Percentiles rank a stretch among this genome's conserved stretches.
phyloP scores from a whole-genome alignment of 257 asterid genomes.

The Salvia hispanica region DNA sequence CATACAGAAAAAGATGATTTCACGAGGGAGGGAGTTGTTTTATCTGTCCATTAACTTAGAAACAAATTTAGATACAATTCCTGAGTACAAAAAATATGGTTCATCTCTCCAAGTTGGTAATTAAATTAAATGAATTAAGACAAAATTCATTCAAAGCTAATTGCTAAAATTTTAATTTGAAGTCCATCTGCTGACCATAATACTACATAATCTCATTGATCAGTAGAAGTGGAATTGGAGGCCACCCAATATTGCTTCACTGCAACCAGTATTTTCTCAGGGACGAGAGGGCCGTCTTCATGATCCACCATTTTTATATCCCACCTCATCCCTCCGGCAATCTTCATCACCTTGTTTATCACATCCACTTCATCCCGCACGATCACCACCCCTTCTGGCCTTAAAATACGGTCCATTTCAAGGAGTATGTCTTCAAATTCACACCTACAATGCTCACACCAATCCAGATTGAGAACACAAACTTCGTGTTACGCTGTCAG shows the following conservation, averaged over 20 bases:
- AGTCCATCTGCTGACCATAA: neutral
- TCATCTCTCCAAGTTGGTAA: neutral
- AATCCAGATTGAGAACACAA: neutral
- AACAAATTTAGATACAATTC: constrained; percentile 28
- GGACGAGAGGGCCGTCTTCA: constrained; percentile 90
- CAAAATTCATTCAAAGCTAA: neutral
- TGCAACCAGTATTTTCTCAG: constrained; percentile 76
- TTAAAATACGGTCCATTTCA: constrained; percentile 83
- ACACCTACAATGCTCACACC: too few species aligned
- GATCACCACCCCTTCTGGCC: constrained; percentile 78
- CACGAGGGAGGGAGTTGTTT: too few species aligned
- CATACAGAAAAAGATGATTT: too few species aligned
- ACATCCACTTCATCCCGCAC: constrained; percentile 79
- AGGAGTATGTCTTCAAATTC: constrained; percentile 79
- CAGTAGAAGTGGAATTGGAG: constrained; percentile 33
- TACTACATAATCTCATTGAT: constrained; percentile 42
- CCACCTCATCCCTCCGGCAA: constrained; percentile 83
- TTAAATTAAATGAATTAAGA: neutral
- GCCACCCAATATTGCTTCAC: constrained; percentile 71
- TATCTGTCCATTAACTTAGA: constrained; percentile 6
- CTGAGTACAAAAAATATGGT: constrained; percentile 18
- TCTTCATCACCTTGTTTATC: constrained; percentile 69
- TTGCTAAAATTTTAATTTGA: neutral
- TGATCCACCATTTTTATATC: constrained; percentile 73
- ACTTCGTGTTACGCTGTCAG: too few species aligned